Base-by-base conservation (phyloP, 108 stramenopile genomes). In the Stephanodiscus triporus region DNA sequence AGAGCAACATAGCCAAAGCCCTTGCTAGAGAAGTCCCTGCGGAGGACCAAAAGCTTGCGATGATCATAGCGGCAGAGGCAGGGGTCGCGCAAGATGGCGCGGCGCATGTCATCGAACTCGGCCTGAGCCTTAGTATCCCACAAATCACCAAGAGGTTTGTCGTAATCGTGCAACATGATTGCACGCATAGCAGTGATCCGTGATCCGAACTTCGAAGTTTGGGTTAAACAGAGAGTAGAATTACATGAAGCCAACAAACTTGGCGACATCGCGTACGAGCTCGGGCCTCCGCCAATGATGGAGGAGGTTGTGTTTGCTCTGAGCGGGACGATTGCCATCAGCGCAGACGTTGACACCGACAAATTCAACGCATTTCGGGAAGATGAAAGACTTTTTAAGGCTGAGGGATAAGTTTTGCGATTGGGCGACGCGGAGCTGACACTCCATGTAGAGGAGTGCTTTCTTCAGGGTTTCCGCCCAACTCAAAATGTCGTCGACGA, bases 211-310 rank as follows among this genome's bases (percentile, higher is more conserved):
- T 20, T 74, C 63, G n/a, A 74, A 66, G 32, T 51, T 14, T 3
- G 73, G 73, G n/a, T 65, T 74, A 42, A 63, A 66, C 0, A 0
- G 4, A 6, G 42, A 37, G 26, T 65, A 66, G 19, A 74, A 74
- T 20, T 30, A 9, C 0, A 43, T 38, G 26, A 74, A 74, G 0
- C n/a, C n/a, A n/a, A n/a, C n/a, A n/a, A n/a, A n/a, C n/a, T n/a
- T n/a, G n/a, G n/a, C n/a, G n/a, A n/a, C n/a, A n/a, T n/a, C n/a
- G n/a, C n/a, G n/a, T n/a, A n/a, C n/a, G n/a, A n/a, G n/a, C n/a
- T n/a, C n/a, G 9, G 72, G 72, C 40, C 2, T 3, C 6, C 61
- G 62, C 62, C 62, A 63, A 6, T 45, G 32, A 0, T 5, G 6
- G 4, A 73, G 47, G 2, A 73, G 37, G 1, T 73, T 4, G 32